Conservation (phyloP, 768 basidiomycete species). For the Lentinus brumalis region DNA sequence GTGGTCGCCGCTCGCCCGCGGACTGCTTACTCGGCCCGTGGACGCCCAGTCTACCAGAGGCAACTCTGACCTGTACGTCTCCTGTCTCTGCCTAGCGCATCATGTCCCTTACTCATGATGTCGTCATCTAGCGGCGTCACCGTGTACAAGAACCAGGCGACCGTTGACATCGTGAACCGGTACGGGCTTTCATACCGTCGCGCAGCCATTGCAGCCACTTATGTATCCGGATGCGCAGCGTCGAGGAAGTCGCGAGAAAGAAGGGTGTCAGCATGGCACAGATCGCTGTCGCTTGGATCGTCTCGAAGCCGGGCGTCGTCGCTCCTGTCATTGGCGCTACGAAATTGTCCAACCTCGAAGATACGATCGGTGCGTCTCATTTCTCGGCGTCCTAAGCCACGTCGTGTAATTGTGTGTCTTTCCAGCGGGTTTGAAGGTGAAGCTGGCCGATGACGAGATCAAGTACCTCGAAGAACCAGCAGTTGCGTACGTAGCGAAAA, state of each 20-base stretch:
- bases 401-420: too few species aligned
- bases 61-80: conserved; percentile 26
- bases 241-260: conserved; percentile 45
- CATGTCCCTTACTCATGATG: neutral
- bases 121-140: too few species aligned
- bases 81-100: neutral
- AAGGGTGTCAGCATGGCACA: conserved; percentile 44
- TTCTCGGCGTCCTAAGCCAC: too few species aligned
- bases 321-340: conserved; percentile 48
- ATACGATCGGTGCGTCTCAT: conserved; percentile 34
- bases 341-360: conserved; percentile 38
- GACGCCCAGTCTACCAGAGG: conserved; percentile 26
- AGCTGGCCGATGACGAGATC: conserved; percentile 57
- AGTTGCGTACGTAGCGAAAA: too few species aligned
- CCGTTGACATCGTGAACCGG: conserved; percentile 18
- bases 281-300: conserved; percentile 40
- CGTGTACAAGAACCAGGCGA: neutral
- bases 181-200: neutral
- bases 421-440: conserved; percentile 37
- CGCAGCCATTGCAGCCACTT: neutral
- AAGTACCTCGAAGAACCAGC: too few species aligned
- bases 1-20: conserved; percentile 43
- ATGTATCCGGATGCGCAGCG: conserved; percentile 9
- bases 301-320: conserved; percentile 33
- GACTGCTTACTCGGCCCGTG: conserved; percentile 33